Percentiles rank a stretch among this genome's conserved stretches.
phyloP scores from a whole-genome alignment of 345 rosid species.

The Triadica sebifera region DNA sequence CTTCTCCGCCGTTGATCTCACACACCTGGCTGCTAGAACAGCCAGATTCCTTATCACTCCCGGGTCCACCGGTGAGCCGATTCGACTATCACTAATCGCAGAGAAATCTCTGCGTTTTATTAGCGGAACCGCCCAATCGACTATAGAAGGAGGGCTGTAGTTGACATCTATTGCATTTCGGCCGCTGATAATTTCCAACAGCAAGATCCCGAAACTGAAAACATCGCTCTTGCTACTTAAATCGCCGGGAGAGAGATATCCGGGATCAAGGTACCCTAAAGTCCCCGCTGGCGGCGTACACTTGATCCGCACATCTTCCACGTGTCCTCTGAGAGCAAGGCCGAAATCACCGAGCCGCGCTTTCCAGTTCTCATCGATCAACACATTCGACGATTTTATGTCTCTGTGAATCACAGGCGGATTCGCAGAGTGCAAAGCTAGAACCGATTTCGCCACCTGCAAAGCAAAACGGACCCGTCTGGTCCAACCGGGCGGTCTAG shows the following conservation, averaged over 20 bases:
- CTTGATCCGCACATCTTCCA: constrained; percentile 61
- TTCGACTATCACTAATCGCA: constrained; percentile 43
- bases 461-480: constrained; percentile 60
- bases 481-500: constrained; percentile 59
- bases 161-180: constrained; percentile 80
- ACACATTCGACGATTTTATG: constrained; percentile 72
- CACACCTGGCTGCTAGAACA: constrained; percentile 65
- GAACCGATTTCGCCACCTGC: constrained; percentile 62
- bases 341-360: constrained; percentile 88
- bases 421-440: constrained; percentile 53
- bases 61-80: constrained; percentile 33
- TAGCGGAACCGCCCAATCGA: constrained; percentile 87
- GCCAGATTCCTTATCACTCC: constrained; percentile 38
- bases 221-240: constrained; percentile 77
- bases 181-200: constrained; percentile 81
- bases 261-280: constrained; percentile 81
- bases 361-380: constrained; percentile 56
- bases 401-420: constrained; percentile 88
- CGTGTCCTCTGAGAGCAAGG: constrained; percentile 69
- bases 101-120: constrained; percentile 47
- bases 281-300: constrained; percentile 90
- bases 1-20: constrained; percentile 53
- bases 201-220: constrained; percentile 79
- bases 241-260: constrained; percentile 75
- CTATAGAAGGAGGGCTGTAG: constrained; percentile 69